Percentiles rank a stretch among this genome's conserved stretches.
These are phyloP conservation scores for Dentipellis sp. DNA, from an alignment of 768 basidiomycete species.

Conservation along the genomic window DNA sequence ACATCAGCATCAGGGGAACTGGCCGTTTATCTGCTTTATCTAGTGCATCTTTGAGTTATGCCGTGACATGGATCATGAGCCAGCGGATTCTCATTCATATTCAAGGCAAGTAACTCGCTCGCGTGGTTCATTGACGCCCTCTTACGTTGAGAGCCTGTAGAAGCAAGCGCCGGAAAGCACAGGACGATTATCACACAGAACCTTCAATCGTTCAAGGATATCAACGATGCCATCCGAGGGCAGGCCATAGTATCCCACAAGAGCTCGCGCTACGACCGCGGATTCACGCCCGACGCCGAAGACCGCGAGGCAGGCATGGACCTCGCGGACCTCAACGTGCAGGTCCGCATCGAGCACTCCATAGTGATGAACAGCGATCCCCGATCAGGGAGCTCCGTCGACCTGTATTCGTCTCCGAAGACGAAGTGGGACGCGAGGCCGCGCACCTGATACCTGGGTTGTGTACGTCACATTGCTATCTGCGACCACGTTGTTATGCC, in stretches of 20 bases:
- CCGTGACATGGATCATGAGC: slow-evolving; percentile 26
- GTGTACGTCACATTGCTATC: too few species aligned
- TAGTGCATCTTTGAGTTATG: slow-evolving; percentile 22
- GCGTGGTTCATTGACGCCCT: too few species aligned
- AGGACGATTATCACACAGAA: background rate
- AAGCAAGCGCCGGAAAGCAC: slow-evolving; percentile 12
- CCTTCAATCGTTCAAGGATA: background rate
- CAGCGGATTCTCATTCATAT: slow-evolving; percentile 24
- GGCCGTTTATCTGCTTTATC: slow-evolving; percentile 5
- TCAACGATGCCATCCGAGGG: background rate
- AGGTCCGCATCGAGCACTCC: slow-evolving; percentile 6
- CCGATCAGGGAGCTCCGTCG: background rate
- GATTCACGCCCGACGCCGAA: background rate
- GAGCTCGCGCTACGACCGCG: background rate
- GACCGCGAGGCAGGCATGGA: background rate
- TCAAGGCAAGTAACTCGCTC: slow-evolving; percentile 18
- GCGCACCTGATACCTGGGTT: too few species aligned
- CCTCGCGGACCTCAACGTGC: slow-evolving; percentile 10
- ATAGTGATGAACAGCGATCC: background rate
- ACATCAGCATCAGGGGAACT: background rate
- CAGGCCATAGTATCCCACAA: background rate
- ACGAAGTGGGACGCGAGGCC: too few species aligned
- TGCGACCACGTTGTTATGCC: too few species aligned
- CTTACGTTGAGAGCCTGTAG: slow-evolving; percentile 2
- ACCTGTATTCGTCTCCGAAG: too few species aligned